These are phyloP conservation scores for Grifola frondosa DNA, from an alignment of 1,284 basidiomycete genomes.

Conservation along the genomic window DNA sequence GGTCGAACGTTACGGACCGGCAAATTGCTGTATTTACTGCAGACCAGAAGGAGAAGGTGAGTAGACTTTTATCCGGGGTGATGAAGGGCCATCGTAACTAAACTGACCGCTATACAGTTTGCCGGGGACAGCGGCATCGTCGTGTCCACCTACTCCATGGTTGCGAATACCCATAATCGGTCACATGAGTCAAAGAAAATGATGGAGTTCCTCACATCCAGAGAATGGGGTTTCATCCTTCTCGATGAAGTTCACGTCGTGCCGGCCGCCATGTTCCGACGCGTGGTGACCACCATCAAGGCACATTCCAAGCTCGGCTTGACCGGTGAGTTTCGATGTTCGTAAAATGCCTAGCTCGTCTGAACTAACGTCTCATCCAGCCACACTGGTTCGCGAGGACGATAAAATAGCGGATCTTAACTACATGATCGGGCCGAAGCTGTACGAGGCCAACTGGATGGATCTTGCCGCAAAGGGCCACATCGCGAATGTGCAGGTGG, in stretches of 20 bases:
- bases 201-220: conserved; percentile 95
- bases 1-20: conserved; percentile 94
- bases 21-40: conserved; percentile 96
- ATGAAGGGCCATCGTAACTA: too few species aligned
- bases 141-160: conserved; percentile 98
- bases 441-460: conserved; percentile 99
- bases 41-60: conserved; percentile 92
- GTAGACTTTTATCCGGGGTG: conserved; percentile 21
- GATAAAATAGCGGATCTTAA: conserved; percentile 99
- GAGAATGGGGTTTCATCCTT: conserved; percentile 95
- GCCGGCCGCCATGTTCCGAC: conserved; percentile 94
- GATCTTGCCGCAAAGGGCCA: conserved; percentile 99
- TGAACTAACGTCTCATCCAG: conserved; percentile 38
- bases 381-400: conserved; percentile 97
- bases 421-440: conserved; percentile 98
- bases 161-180: conserved; percentile 93
- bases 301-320: conserved; percentile 96
- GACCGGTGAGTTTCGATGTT: conserved; percentile 56
- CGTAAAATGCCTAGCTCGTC: not conserved
- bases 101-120: conserved; percentile 55
- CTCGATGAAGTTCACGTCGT: conserved; percentile 98
- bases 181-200: conserved; percentile 97
- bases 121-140: conserved; percentile 94
- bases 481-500: conserved; percentile 97
- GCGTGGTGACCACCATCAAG: conserved; percentile 95